Evolutionary conservation across 148 eudicot genomes (phyloP).

Genomic region (Nepenthes gracilis): DNA sequence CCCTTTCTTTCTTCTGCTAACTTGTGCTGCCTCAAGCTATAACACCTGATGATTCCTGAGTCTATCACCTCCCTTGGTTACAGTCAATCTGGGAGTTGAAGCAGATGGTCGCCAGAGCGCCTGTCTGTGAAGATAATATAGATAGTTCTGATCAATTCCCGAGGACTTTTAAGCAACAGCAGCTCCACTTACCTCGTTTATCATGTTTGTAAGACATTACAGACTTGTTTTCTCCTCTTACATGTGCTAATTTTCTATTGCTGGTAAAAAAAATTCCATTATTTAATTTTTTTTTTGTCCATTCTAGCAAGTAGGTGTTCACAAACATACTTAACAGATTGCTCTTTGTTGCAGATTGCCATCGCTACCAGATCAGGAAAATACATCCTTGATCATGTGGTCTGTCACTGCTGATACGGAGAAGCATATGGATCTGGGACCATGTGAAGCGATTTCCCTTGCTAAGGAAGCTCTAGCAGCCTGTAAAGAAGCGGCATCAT

Average conservation of each 20-base stretch:
- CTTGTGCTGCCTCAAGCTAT: background rate
- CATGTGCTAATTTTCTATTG: conserved; percentile 1
- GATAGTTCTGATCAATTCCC: conserved; percentile 26
- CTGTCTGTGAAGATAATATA: conserved; percentile 15
- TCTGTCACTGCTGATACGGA: conserved; percentile 20
- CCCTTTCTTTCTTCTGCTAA: background rate
- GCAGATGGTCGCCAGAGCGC: conserved; percentile 24
- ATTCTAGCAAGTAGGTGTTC: too few relatives aligned
- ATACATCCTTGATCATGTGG: conserved; percentile 11
- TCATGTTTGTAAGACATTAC: conserved; percentile 57
- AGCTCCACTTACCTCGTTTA: conserved; percentile 43
- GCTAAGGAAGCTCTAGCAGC: conserved; percentile 88
- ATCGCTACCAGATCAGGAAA: conserved; percentile 23
- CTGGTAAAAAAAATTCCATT: background rate
- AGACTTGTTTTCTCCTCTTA: conserved; percentile 4
- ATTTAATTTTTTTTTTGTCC: background rate
- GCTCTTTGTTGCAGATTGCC: conserved; percentile 33
- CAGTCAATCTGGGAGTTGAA: conserved; percentile 34
- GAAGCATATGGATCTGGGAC: conserved; percentile 20
- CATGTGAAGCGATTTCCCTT: conserved; percentile 43
- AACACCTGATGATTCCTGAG: background rate
- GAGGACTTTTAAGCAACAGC: conserved; percentile 37
- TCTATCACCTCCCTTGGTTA: conserved; percentile 6
- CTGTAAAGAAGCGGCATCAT: conserved; percentile 50
- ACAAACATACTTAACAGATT: background rate